Evolutionary conservation across 768 basidiomycete genomes (phyloP).

Genomic region (Xerocomellus amylosporus): DNA sequence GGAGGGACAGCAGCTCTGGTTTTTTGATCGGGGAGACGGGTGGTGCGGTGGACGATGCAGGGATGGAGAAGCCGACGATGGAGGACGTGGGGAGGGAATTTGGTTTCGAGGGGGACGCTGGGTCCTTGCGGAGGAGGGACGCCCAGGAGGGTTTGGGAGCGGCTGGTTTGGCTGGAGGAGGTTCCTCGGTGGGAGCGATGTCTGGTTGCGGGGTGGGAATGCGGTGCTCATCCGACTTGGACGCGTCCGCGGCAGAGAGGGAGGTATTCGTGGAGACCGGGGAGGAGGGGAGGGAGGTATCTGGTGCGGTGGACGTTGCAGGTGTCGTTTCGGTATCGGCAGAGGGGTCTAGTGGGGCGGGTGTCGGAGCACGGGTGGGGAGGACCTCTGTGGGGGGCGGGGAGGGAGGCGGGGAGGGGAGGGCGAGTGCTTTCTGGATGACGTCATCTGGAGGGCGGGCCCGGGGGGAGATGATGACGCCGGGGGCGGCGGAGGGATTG

Average conservation of each 20-base stretch:
- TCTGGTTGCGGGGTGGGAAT: slow-evolving; percentile 12
- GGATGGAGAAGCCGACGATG: slow-evolving; percentile 71
- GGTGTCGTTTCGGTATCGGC: slow-evolving; percentile 49
- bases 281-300: slow-evolving; percentile 48
- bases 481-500: slow-evolving; percentile 61
- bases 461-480: slow-evolving; percentile 65
- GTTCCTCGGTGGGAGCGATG: background rate
- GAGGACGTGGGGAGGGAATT: slow-evolving; percentile 65
- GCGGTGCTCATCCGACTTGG: slow-evolving; percentile 13
- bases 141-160: slow-evolving; percentile 70
- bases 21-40: slow-evolving; percentile 40
- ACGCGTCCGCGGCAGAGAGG: slow-evolving; percentile 39
- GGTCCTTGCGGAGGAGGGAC: slow-evolving; percentile 56
- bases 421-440: slow-evolving; percentile 50
- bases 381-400: slow-evolving; percentile 26
- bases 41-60: slow-evolving; percentile 40
- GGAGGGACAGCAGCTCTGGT: slow-evolving; percentile 52
- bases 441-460: slow-evolving; percentile 63
- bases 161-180: slow-evolving; percentile 21
- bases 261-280: slow-evolving; percentile 63
- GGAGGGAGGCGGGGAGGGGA: slow-evolving; percentile 50
- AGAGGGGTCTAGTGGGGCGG: slow-evolving; percentile 32
- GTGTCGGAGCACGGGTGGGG: slow-evolving; percentile 6
- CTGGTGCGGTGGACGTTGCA: slow-evolving; percentile 48
- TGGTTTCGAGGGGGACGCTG: slow-evolving; percentile 38